A percentile compares a stretch with the other conserved stretches of the same genome.
Evolutionary conservation across 768 basidiomycete species (phyloP).

Genomic region (Pulveroboletus sp.): DNA sequence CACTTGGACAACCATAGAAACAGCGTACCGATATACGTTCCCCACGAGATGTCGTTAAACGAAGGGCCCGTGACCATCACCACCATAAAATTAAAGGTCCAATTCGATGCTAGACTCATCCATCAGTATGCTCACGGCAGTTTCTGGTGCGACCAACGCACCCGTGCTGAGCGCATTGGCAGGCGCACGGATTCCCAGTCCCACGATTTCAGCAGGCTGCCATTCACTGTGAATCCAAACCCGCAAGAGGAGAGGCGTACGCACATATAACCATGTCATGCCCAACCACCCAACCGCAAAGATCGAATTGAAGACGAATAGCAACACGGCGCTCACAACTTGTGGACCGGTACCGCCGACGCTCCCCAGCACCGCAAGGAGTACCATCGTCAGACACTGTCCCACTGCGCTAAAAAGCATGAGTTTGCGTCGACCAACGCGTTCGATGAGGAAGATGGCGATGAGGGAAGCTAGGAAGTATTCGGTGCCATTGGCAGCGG

Average conservation of each 20-base stretch:
- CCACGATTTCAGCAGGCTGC: conserved; percentile 65
- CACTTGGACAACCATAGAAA: neutral
- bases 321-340: conserved; percentile 49
- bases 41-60: conserved; percentile 56
- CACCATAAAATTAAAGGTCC: conserved; percentile 58
- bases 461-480: conserved; percentile 70
- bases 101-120: conserved; percentile 34
- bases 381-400: conserved; percentile 54
- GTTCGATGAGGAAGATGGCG: conserved; percentile 70
- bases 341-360: conserved; percentile 46
- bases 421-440: conserved; percentile 67
- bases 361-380: conserved; percentile 58
- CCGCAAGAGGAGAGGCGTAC: conserved; percentile 14
- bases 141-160: neutral
- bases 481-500: conserved; percentile 70
- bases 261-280: conserved; percentile 68
- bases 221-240: neutral
- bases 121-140: neutral
- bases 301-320: conserved; percentile 72
- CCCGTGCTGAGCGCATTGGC: conserved; percentile 63
- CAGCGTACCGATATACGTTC: conserved; percentile 53
- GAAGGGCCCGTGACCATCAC: conserved; percentile 63
- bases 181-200: conserved; percentile 57
- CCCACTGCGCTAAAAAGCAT: conserved; percentile 71
- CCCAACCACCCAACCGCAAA: conserved; percentile 71